These are phyloP conservation scores for Annona cherimola DNA, from an alignment of 164 flowering plant species.

Conservation along the genomic window DNA sequence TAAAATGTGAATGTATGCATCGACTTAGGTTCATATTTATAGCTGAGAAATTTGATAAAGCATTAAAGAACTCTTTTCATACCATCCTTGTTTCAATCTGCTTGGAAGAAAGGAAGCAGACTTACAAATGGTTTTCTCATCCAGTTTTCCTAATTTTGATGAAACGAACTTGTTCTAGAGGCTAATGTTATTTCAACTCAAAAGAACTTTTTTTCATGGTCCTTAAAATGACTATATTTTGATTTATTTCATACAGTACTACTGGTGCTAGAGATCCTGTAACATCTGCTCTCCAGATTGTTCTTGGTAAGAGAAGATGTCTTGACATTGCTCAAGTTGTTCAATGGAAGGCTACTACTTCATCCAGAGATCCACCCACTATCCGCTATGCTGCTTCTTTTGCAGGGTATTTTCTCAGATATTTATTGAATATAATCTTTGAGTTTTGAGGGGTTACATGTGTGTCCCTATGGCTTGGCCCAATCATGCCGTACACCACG, in stretches of 20 bases:
- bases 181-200: background rate
- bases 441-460: too few species aligned
- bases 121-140: background rate
- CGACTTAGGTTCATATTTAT: too few species aligned
- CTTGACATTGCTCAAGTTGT: conserved; percentile 96
- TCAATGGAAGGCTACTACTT: conserved; percentile 62
- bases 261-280: conserved; percentile 90
- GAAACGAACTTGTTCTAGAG: background rate
- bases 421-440: too few species aligned
- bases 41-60: too few species aligned
- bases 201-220: conserved; percentile 3
- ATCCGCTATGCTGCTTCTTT: conserved; percentile 94
- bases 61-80: too few species aligned
- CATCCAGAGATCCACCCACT: conserved; percentile 61
- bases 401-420: conserved; percentile 57
- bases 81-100: too few species aligned
- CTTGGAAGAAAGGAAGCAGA: background rate
- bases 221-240: background rate
- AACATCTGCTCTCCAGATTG: conserved; percentile 93
- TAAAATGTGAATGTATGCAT: too few species aligned
- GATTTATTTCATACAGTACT: conserved; percentile 46
- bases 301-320: conserved; percentile 66
- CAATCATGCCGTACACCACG: too few species aligned
- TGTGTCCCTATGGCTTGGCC: too few species aligned
- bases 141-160: background rate